phyloP scores from a whole-genome alignment of 306 rosid species.

The Vachellia pachyceras region DNA sequence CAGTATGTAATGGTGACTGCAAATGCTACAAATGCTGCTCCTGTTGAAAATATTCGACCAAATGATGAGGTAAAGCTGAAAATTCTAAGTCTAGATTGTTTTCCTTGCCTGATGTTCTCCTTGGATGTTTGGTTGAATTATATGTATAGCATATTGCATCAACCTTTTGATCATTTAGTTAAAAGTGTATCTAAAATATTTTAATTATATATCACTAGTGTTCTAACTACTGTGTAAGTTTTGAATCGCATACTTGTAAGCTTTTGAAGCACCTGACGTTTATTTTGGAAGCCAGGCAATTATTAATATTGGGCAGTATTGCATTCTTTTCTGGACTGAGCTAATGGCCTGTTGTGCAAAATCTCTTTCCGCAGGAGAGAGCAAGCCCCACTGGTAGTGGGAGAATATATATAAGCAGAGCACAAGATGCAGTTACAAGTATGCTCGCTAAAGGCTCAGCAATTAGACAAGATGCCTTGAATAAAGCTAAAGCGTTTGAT shows the following conservation, averaged over 20 bases:
- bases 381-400: slow-evolving; percentile 45
- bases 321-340: not conserved
- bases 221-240: not conserved
- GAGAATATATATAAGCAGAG: slow-evolving; percentile 59
- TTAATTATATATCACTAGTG: not conserved
- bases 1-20: slow-evolving; percentile 61
- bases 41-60: slow-evolving; percentile 43
- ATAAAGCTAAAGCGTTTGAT: slow-evolving; percentile 79
- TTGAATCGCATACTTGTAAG: slow-evolving; percentile 1
- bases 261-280: slow-evolving; percentile 2
- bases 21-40: slow-evolving; percentile 39
- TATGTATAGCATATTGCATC: not conserved
- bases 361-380: slow-evolving; percentile 46
- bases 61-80: slow-evolving; percentile 49
- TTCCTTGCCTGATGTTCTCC: slow-evolving; percentile 8
- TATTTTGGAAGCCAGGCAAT: not conserved
- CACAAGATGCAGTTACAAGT: slow-evolving; percentile 68
- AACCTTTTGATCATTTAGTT: not conserved
- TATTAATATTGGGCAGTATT: not conserved
- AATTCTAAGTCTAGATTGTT: no score
- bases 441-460: slow-evolving; percentile 76
- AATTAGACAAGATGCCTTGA: slow-evolving; percentile 70
- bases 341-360: slow-evolving; percentile 18
- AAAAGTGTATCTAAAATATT: not conserved
- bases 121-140: slow-evolving; percentile 7